Base-by-base conservation (phyloP, 495 filamentous ascomycete genomes). In the Viridothelium virens region DNA sequence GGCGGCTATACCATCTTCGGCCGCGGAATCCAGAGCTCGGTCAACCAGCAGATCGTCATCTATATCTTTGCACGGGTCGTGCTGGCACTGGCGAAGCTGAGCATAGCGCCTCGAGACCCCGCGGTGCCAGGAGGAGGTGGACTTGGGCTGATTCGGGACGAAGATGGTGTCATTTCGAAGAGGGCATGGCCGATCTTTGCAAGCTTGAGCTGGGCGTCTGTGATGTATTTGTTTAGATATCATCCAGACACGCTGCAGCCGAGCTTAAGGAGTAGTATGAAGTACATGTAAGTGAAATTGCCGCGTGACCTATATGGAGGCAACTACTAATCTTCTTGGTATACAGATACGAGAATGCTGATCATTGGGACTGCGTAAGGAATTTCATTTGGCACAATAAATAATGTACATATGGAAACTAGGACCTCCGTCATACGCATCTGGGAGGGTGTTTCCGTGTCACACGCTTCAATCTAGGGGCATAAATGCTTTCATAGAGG, bases 31-130 rank as follows among this genome's bases (percentile, higher is more conserved):
- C 87, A 88, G 70, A 87, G 86, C 63, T 87, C 83, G 71, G 88
- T 99, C 63, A 96, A 89, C 78, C 90, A 97, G 81, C 94, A 99
- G 84, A 97, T 99, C 76, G 91, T 96, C 71, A 89, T 97, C 70
- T 99, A 97, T 79, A 88, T 99, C 63, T 97, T 97, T 74, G 94
- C 92, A 39, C 87, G 94, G 62, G 94, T 96, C 16, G 80, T 87
- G 66, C 85, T 99, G 44, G 89, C 89, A 4, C 73, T 92, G 47
- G 95, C 91, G 53, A 91, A 91, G 73, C 79, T 97, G 66, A 63
- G 53, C 53, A 36, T 59, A 6, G 53, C 18, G 53, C 53, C 53
- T 18, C 53, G 53, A 3, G 53, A 59, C 5, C 25, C n/a, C 3
- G 61, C 7, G 53, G 53, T 10, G 53, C 18, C n/a, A n/a, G 53